Base-by-base conservation (phyloP, 1,284 basidiomycete species). In the Heterobasidion annosum region DNA sequence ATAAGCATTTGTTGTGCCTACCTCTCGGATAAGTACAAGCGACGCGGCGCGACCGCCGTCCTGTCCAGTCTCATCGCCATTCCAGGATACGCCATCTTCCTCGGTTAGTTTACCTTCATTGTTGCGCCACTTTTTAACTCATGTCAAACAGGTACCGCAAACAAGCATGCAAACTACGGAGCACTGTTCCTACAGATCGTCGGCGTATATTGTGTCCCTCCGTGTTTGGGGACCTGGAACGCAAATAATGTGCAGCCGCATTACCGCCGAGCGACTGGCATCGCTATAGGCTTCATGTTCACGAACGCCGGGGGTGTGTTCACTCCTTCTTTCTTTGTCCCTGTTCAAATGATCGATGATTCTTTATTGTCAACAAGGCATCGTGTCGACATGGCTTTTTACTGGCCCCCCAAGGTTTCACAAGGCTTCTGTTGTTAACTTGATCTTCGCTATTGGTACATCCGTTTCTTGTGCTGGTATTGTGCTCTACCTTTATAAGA, bases 81-180 rank as follows among this genome's bases (percentile, higher is more conserved):
- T 12, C 65, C 72, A n/a, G 79, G 79, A 0, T 79, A 77, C 58
- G 62, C 65, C 35, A 71, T 78, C 65, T 80, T 77, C 66, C 68
- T 78, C 19, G 70, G 76, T 75, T 57, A 15, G 66, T 57, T 46
- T 4, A 8, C 16, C 8, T 45, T 42, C 32, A 33, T 45, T 25
- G 51, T 45, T 8, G 33, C 34, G 15, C n/a, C 15, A 15, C 19
- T 15, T 42, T 15, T 35, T n/a, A 34, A n/a, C 35, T 19, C 52
- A 57, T 25, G 5, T 9, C 15, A 1, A 34, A 1, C 15, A 35
- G 32, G 49, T 15, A 34, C 32, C 8, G 7, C 47, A 33, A 32
- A 34, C 32, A 48, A 48, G 32, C 47, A 48, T 25, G 18, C 40
- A 25, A 48, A 48, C 32, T 48, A 48, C 18, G 47, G 47, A 10